Percentiles rank a stretch among this genome's conserved stretches.
phyloP scores from a whole-genome alignment of 176 grass and related monocot genomes.

The Rhynchospora pubera region DNA sequence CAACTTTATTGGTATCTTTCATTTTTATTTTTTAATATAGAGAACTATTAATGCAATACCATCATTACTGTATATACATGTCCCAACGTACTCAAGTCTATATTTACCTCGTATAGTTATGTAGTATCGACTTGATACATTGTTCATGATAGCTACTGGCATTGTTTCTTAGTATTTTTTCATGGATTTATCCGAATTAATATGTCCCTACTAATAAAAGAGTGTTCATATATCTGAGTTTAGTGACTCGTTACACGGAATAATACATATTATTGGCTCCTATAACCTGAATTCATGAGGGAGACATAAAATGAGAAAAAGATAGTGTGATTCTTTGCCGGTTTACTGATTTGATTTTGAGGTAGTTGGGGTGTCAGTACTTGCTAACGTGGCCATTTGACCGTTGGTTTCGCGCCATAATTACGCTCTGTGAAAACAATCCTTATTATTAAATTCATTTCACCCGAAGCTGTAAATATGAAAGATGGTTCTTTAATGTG shows the following conservation, averaged over 20 bases:
- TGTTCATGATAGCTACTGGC: no score
- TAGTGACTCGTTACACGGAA: neutral
- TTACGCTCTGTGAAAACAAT: neutral
- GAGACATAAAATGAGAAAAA: neutral
- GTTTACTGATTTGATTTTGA: neutral
- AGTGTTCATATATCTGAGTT: no score
- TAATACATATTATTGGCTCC: neutral
- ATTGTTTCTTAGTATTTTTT: no score
- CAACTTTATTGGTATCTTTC: neutral
- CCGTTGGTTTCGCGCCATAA: slow-evolving; percentile 3
- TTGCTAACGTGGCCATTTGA: neutral
- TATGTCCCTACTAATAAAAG: no score
- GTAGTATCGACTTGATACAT: no score
- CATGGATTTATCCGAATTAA: neutral
- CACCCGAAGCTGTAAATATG: neutral
- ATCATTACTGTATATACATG: neutral
- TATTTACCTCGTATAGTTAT: neutral
- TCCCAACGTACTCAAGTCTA: neutral
- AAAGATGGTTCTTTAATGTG: no score
- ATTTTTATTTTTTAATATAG: neutral
- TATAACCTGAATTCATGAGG: neutral
- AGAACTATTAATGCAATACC: neutral
- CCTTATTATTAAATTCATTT: neutral
- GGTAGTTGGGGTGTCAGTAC: neutral
- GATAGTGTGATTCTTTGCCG: neutral